Conservation (phyloP, 176 grass and related monocot species). For the Cymbopogon citratus region DNA sequence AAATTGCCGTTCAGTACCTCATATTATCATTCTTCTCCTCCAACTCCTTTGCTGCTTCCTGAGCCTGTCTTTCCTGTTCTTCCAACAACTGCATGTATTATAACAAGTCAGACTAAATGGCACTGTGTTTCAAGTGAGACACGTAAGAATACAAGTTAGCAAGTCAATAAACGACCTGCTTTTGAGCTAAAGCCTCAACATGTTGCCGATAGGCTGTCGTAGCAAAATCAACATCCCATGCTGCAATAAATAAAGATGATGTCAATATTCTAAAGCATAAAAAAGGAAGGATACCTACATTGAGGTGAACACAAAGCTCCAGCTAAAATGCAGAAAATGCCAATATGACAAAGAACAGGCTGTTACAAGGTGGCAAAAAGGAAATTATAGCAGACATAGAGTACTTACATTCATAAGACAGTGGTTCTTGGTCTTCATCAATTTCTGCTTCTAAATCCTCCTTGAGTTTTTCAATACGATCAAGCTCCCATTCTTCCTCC, state of each 20-base stretch:
- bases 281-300: neutral
- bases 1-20: conserved; percentile 44
- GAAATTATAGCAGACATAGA: neutral
- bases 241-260: conserved; percentile 43
- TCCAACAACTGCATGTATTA: conserved; percentile 71
- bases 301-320: neutral
- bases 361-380: neutral
- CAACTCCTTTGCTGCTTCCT: conserved; percentile 53
- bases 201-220: conserved; percentile 93
- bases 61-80: conserved; percentile 83
- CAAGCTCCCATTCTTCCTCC: conserved; percentile 98
- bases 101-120: conserved; percentile 12
- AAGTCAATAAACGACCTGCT: conserved; percentile 66
- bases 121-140: neutral
- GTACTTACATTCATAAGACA: conserved; percentile 85
- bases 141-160: conserved; percentile 1
- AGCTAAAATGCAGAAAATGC: conserved; percentile 5
- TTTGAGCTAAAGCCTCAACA: conserved; percentile 85
- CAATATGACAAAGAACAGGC: neutral
- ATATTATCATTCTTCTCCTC: conserved; percentile 55
- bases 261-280: conserved; percentile 14
- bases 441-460: conserved; percentile 98
- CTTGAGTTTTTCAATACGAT: conserved; percentile 95
- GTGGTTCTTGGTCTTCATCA: conserved; percentile 97
- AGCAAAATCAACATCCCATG: conserved; percentile 97